These are phyloP conservation scores for Cantharellus anzutake DNA, from an alignment of 768 basidiomycete genomes.

Conservation along the genomic window DNA sequence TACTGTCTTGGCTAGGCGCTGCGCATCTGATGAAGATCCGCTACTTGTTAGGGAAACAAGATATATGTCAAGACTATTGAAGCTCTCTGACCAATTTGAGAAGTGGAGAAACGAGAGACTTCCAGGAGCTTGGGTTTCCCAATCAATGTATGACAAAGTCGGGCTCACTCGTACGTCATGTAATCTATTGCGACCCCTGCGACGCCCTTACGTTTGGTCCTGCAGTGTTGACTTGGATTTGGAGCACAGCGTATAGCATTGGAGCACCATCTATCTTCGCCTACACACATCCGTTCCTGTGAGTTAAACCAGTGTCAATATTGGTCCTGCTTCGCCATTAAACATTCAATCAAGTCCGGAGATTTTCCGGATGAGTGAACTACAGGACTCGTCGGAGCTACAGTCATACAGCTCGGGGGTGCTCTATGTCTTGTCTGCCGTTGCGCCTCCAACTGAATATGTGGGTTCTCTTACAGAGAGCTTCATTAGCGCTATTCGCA, in stretches of 20 bases:
- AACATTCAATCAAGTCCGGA: conserved; percentile 38
- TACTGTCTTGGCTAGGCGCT: conserved; percentile 35
- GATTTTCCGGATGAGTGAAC: conserved; percentile 75
- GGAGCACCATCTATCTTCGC: conserved; percentile 62
- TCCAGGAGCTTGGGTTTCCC: conserved; percentile 68
- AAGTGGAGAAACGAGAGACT: conserved; percentile 58
- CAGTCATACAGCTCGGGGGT: conserved; percentile 67
- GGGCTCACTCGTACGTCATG: conserved; percentile 51
- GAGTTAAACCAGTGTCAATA: conserved; percentile 16
- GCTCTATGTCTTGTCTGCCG: conserved; percentile 62
- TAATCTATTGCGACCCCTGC: background rate
- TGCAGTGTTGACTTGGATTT: conserved; percentile 64
- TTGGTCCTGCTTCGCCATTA: background rate
- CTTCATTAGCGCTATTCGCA: conserved; percentile 54
- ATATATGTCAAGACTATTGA: conserved; percentile 35
- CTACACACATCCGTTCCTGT: conserved; percentile 63
- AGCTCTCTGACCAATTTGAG: conserved; percentile 40
- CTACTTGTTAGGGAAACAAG: conserved; percentile 36
- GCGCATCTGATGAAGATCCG: conserved; percentile 32
- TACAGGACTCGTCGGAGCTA: conserved; percentile 57
- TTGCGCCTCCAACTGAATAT: conserved; percentile 51
- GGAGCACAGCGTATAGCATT: conserved; percentile 53
- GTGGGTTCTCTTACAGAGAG: conserved; percentile 39
- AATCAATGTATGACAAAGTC: conserved; percentile 82
- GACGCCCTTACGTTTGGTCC: background rate